Evolutionary conservation across 2,329 filamentous ascomycete species (phyloP), one percentile per base, ranked within the genome.

Genomic region (Grosmannia serpens): DNA sequence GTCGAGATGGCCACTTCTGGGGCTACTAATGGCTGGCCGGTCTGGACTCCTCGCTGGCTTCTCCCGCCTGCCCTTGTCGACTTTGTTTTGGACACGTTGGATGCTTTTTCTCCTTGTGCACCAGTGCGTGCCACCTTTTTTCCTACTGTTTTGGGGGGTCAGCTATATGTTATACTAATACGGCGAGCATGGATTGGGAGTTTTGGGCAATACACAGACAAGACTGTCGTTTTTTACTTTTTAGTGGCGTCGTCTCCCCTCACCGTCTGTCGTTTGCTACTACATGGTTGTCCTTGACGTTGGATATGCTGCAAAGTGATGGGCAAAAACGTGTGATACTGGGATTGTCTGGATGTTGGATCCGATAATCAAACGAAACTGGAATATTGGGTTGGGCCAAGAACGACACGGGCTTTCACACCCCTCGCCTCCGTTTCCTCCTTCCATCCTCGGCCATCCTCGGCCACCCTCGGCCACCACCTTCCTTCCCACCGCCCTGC

Each of bases 1-100:
- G 72, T 31, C 57, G 57, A 5, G 59, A 57, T n/a, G 29, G 53
- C 35, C 31, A 26, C 22, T 54, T 54, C 35, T 54, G 35, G 52
- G 52, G 24, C 13, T 54, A 27, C 15, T 50, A 29, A 9, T 11
- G 46, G 22, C 13, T 26, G 22, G 22, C 17, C 33, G 27, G 49
- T 22, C 17, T 15, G 22, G 47, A 9, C 41, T 29, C 22, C 20
- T 46, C 20, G 44, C n/a, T 24, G 44, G 44, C 35, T 38, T 38
- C 35, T 15, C 15, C 13, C 35, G 15, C 15, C 15, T 38, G 15
- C 35, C 35, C 38, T 41, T 17, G 15, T 41, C 38, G 38, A 7
- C 20, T 44, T 8, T 44, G 17, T 8, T 44, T 44, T 44, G 20
- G 41, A 17, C 20, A 22, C 41, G 20, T n/a, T 6, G 17, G 31